Conservation (phyloP, 768 basidiomycete genomes). For the Cystobasidium tubakii region DNA sequence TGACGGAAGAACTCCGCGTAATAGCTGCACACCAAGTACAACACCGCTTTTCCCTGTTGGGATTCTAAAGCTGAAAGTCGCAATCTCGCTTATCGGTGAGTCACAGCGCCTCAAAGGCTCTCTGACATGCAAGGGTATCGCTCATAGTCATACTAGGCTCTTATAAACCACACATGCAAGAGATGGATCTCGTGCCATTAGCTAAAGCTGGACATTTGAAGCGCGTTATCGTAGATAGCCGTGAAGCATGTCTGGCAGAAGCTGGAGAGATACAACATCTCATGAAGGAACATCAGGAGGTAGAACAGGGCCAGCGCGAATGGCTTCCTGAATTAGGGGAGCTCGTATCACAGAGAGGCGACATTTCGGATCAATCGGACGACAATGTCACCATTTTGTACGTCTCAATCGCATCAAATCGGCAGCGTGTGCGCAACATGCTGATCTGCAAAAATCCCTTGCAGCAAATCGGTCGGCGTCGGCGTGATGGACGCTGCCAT, state of each 20-base stretch:
- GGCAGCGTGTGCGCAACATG: background rate
- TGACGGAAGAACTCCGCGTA: background rate
- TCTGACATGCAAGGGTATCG: background rate
- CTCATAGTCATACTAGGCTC: constrained; percentile 34
- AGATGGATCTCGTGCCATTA: constrained; percentile 40
- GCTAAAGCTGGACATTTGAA: background rate
- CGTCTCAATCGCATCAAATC: background rate
- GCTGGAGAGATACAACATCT: constrained; percentile 41
- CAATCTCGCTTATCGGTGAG: constrained; percentile 17
- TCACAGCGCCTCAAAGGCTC: background rate
- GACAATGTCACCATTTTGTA: constrained; percentile 21
- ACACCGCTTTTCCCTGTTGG: constrained; percentile 39
- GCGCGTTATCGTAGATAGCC: constrained; percentile 38
- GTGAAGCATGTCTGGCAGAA: constrained; percentile 38
- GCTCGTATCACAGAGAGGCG: constrained; percentile 31
- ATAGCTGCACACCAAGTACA: constrained; percentile 45
- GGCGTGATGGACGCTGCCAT: constrained; percentile 44
- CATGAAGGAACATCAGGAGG: background rate
- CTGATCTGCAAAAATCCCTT: background rate
- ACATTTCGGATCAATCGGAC: background rate
- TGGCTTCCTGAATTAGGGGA: background rate
- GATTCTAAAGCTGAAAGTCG: constrained; percentile 31
- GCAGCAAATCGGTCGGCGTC: constrained; percentile 44
- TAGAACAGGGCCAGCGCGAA: background rate
- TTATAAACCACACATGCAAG: constrained; percentile 45